Base-by-base conservation (phyloP, 2,329 filamentous ascomycete genomes). In the Tolypocladium tropicale region DNA sequence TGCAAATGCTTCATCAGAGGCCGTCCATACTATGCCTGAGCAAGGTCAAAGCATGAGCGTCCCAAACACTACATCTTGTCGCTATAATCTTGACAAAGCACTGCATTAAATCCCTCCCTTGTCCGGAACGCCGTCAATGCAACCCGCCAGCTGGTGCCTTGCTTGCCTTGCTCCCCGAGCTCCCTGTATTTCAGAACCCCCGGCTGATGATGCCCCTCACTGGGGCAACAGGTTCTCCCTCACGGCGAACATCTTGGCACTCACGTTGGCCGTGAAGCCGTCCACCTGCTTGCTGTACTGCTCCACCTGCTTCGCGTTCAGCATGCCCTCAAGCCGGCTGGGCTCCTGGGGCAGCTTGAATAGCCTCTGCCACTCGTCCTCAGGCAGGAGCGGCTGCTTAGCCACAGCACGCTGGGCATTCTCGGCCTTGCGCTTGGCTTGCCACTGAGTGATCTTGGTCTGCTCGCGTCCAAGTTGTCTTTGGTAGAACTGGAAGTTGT, bases 321-420 rank as follows among this genome's bases (percentile, higher is more conserved):
- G 79, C 82, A 99, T 89, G 62, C 88, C 90, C 78, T 97, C 93
- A 64, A 97, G 78, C 63, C 93, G 81, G 76, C 88, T 95, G 56
- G 94, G 93, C 78, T 97, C 93, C 70, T 90, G 86, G 30, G 94
- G 94, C 64, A 99, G 83, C 84, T 99, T 99, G 83, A 97, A 99
- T 65, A 97, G 81, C 70, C 90, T 87, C 77, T 95, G 90, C 92
- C 92, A 99, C 79, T 99, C 94, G 68, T 97, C 93, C 77, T 99
- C 94, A 39, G 94, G 91, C 53, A 97, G 83, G 39, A 84, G 85
- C 43, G 87, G 73, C 76, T 97, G 91, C 81, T 97, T 97, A 63
- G 93, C 88, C 39, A 90, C 84, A 56, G 82, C 80, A 57, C 94
- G 84, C 58, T 86, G 87, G 33, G 88, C 86, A 70, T 99, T 99